phyloP scores from a whole-genome alignment of 768 basidiomycete genomes.

The Exsudoporus frostii region DNA sequence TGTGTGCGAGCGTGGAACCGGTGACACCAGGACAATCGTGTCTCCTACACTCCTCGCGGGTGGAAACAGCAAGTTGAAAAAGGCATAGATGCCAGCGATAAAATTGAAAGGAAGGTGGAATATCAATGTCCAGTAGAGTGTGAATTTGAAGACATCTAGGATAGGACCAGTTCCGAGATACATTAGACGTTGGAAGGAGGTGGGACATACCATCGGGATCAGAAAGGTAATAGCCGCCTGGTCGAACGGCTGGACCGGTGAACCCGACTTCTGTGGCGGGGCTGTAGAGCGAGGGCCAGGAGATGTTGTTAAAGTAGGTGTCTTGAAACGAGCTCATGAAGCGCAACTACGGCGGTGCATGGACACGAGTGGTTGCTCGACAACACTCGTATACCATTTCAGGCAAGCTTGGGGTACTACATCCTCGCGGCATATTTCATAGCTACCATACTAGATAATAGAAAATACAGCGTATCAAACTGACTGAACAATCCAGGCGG shows the following conservation, averaged over 20 bases:
- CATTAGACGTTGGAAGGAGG: too few species aligned
- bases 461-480: background rate
- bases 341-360: too few species aligned
- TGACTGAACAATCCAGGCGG: background rate
- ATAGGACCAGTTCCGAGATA: background rate
- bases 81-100: slow-evolving; percentile 40
- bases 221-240: slow-evolving; percentile 35
- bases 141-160: slow-evolving; percentile 43
- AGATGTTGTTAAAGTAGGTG: slow-evolving; percentile 19
- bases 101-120: slow-evolving; percentile 43
- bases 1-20: background rate
- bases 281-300: slow-evolving; percentile 40
- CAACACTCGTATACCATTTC: background rate
- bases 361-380: too few species aligned
- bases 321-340: background rate
- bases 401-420: too few species aligned
- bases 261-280: slow-evolving; percentile 34
- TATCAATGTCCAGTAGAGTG: slow-evolving; percentile 47
- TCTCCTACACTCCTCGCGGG: slow-evolving; percentile 20
- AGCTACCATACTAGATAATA: background rate
- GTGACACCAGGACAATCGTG: slow-evolving; percentile 2
- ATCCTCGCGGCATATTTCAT: too few species aligned
- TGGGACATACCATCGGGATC: slow-evolving; percentile 28
- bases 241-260: slow-evolving; percentile 26
- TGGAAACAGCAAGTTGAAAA: slow-evolving; percentile 40